Base-by-base conservation (phyloP, 2,329 filamentous ascomycete genomes). In the Aspergillus novofumigatus region DNA sequence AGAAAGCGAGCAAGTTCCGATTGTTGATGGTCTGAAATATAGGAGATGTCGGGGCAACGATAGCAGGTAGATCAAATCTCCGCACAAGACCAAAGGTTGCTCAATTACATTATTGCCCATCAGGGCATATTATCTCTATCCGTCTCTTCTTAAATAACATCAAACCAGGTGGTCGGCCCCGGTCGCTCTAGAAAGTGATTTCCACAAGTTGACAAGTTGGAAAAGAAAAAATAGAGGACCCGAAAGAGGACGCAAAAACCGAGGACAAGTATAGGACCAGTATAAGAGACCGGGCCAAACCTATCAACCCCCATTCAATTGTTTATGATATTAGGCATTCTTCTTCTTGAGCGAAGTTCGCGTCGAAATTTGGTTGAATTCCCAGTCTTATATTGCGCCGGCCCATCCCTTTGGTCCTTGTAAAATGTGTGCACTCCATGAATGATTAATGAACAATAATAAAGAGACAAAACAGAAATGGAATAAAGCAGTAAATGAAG, bases 391-490 rank as follows among this genome's bases (percentile, higher is more conserved):
- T 59, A 65, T 59, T 60, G 42, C 65, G 60, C 65, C 61, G 38
- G 41, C 53, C 55, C 59, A 52, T 51, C 56, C 59, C 11, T 42
- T 28, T 55, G 56, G 50, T 59, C 58, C 53, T 59, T 56, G 32
- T 58, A 50, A 60, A 52, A 56, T 56, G 58, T 51, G 61, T 65
- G 61, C 63, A 61, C 64, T 38, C 63, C 65, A 65, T 67, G 52
- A 54, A 63, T 60, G 64, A 54, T 57, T 50, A 59, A 59, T 50
- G 51, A 54, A 52, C 57, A 41, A 35, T 28, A 29, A 26, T 11
- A 47, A 55, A 52, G 29, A 26, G 20, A 55, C 49, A 49, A 54
- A 54, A 28, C 32, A 45, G 26, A 54, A 42, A 51, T 17, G 41
- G 52, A 55, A 28, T 9, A 48, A 53, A 54, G 49, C 23, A 51